Conservation (phyloP, 164 flowering plant genomes). For the Magnolia sinica region DNA sequence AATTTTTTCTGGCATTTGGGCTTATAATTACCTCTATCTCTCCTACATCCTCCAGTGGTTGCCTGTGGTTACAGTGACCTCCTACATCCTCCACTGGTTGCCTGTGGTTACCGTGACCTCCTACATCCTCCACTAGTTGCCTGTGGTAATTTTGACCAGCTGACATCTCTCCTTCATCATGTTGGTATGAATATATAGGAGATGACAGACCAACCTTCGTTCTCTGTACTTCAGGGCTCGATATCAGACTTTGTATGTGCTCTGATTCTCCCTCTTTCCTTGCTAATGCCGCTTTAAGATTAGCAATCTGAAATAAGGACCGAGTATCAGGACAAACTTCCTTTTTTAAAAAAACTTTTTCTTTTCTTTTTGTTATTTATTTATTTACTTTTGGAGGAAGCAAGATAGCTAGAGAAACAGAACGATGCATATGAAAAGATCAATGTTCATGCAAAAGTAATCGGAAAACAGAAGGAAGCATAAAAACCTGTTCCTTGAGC, state of each 20-base stretch:
- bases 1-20: not conserved
- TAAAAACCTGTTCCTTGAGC: constrained; percentile 66
- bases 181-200: constrained; percentile 32
- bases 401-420: not conserved
- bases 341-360: not conserved
- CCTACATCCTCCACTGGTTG: constrained; percentile 39
- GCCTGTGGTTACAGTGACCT: too few species aligned
- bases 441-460: not conserved
- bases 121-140: constrained; percentile 41
- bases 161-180: constrained; percentile 28
- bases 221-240: constrained; percentile 43
- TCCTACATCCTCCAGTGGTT: constrained; percentile 12
- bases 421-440: not conserved
- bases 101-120: constrained; percentile 22
- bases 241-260: constrained; percentile 21
- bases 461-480: not conserved
- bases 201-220: constrained; percentile 33
- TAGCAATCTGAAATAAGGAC: constrained; percentile 48
- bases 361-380: not conserved
- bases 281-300: constrained; percentile 76
- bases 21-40: constrained; percentile 40
- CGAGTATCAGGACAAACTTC: not conserved
- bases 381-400: too few species aligned
- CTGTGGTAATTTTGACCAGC: constrained; percentile 20
- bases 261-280: constrained; percentile 52